Conservation (phyloP, 176 grass and related monocot species). For the Aegilops sharonensis region DNA sequence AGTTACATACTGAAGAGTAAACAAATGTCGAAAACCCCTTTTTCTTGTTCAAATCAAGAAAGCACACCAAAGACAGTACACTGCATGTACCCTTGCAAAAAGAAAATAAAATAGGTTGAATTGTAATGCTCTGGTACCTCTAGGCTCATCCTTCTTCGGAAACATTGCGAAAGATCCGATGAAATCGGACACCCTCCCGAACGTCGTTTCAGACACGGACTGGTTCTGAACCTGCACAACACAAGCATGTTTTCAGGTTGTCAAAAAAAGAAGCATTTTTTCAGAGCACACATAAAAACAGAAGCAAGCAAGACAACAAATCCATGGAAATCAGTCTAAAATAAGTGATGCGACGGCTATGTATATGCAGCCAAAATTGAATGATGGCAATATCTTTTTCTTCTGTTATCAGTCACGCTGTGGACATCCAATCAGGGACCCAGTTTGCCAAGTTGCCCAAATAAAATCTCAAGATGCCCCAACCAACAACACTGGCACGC, state of each 20-base stretch:
- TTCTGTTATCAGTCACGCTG: background rate
- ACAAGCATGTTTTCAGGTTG: background rate
- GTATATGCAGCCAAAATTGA: background rate
- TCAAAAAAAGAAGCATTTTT: too few species aligned
- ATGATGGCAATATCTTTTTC: background rate
- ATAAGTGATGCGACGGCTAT: background rate
- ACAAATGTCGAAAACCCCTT: background rate
- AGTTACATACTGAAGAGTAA: background rate
- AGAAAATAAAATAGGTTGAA: background rate
- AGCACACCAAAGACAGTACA: background rate
- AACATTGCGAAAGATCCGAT: slow-evolving; percentile 62
- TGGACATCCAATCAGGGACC: background rate
- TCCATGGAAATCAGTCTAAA: background rate
- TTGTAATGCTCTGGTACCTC: slow-evolving; percentile 32
- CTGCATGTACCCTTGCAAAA: background rate
- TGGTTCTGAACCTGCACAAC: slow-evolving; percentile 49
- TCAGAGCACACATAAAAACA: background rate
- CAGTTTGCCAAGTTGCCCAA: background rate
- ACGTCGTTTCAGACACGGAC: slow-evolving; percentile 56
- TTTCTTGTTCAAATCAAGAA: background rate
- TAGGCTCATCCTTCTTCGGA: slow-evolving; percentile 61
- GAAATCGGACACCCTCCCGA: slow-evolving; percentile 72
- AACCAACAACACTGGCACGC: background rate
- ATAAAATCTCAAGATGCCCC: background rate
- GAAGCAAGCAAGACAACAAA: slow-evolving; percentile 18